phyloP scores from a whole-genome alignment of 1,139 yeast genomes.

The Geotrichum klebahnii region DNA sequence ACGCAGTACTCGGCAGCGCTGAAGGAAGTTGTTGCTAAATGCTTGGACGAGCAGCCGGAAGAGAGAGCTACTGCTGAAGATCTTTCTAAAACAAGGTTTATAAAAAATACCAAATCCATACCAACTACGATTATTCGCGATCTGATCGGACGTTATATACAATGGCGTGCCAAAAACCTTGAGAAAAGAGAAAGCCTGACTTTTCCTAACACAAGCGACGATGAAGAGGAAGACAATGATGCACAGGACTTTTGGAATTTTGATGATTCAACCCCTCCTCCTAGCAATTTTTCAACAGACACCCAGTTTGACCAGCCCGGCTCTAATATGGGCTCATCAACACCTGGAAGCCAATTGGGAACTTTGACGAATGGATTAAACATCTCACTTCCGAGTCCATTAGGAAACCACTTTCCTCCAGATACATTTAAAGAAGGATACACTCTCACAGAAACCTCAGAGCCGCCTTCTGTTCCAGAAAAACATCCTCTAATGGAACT shows the following conservation, averaged over 20 bases:
- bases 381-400: no score
- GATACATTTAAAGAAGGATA: not conserved
- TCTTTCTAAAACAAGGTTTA: conserved; percentile 65
- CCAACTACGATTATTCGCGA: conserved; percentile 66
- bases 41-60: conserved; percentile 88
- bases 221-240: conserved; percentile 41
- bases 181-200: conserved; percentile 33
- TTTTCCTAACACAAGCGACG: conserved; percentile 24
- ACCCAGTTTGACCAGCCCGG: not conserved
- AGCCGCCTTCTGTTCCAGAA: not conserved
- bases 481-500: conserved; percentile 16
- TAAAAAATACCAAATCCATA: conserved; percentile 55
- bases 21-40: conserved; percentile 85
- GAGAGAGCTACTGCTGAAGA: conserved; percentile 88
- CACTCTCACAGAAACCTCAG: not conserved
- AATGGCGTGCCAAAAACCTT: conserved; percentile 51
- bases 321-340: not conserved
- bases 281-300: not conserved
- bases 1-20: conserved; percentile 67
- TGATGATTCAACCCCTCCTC: conserved; percentile 42
- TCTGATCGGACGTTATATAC: conserved; percentile 66
- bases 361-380: no score
- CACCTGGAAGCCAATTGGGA: not conserved
- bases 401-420: not conserved
- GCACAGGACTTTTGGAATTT: conserved; percentile 79